Percentiles rank a stretch among this genome's conserved stretches.
phyloP scores from a whole-genome alignment of 768 basidiomycete genomes.

The Symmetrospora coprosmae region DNA sequence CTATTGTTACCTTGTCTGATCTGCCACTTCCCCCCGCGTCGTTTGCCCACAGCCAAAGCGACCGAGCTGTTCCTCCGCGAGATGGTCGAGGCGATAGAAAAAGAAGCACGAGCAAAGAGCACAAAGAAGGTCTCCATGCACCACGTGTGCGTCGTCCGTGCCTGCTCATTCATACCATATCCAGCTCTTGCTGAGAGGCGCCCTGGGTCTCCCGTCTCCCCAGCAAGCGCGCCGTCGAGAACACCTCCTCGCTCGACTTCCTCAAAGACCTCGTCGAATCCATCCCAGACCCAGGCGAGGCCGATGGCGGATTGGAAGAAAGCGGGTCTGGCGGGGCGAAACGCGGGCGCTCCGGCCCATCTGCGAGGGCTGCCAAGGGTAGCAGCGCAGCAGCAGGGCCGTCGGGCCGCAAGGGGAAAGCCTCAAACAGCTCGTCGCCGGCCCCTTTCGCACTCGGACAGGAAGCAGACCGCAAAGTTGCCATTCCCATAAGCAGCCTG shows the following conservation, averaged over 20 bases:
- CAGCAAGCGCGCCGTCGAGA: conserved; percentile 18
- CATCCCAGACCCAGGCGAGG: conserved; percentile 35
- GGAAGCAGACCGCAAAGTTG: conserved; percentile 33
- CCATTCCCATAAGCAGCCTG: conserved; percentile 20
- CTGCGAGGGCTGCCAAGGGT: too few relatives aligned
- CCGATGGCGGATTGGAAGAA: conserved; percentile 41
- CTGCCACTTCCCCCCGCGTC: background rate
- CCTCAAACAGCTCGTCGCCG: conserved; percentile 42
- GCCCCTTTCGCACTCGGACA: conserved; percentile 36
- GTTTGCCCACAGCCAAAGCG: conserved; percentile 18
- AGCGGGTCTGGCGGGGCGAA: conserved; percentile 54
- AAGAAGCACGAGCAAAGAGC: conserved; percentile 2
- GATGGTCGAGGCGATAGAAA: conserved; percentile 4
- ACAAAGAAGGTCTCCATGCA: conserved; percentile 22
- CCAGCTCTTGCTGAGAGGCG: background rate
- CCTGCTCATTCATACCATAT: background rate
- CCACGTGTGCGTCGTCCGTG: conserved; percentile 16
- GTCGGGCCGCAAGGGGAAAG: conserved; percentile 29
- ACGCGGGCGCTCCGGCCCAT: too few relatives aligned
- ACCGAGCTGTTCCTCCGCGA: conserved; percentile 19
- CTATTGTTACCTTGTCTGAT: background rate
- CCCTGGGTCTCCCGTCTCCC: background rate
- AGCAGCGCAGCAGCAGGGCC: conserved; percentile 25
- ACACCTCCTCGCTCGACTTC: conserved; percentile 16
- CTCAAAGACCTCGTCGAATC: conserved; percentile 20